Evolutionary conservation across 306 rosid species (phyloP).

Genomic region (Styphnolobium japonicum): DNA sequence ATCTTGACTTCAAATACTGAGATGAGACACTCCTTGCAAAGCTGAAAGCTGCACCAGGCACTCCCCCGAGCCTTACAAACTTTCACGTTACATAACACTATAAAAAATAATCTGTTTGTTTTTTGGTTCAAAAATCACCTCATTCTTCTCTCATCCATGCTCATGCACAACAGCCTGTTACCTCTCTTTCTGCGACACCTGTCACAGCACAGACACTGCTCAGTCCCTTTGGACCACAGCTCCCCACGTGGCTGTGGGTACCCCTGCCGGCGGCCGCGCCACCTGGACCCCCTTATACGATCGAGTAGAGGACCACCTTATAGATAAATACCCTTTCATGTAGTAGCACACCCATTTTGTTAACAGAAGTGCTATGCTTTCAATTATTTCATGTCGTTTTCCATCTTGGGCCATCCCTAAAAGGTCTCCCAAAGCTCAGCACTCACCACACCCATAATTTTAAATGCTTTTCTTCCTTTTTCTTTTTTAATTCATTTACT

Average conservation of each 20-base stretch:
- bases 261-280: constrained; percentile 49
- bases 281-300: constrained; percentile 38
- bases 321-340: constrained; percentile 8
- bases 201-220: constrained; percentile 17
- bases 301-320: constrained; percentile 54
- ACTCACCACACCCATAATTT: constrained; percentile 37
- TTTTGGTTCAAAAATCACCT: not conserved
- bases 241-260: constrained; percentile 67
- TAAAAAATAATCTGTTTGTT: too few relatives aligned
- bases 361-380: constrained; percentile 34
- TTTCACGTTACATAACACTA: not conserved
- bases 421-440: constrained; percentile 33
- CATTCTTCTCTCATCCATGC: constrained; percentile 5
- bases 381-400: constrained; percentile 69
- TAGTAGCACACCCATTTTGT: constrained; percentile 30
- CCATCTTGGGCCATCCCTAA: constrained; percentile 37
- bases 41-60: constrained; percentile 32
- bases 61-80: not conserved
- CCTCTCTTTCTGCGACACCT: constrained; percentile 38
- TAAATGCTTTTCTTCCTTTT: constrained; percentile 6
- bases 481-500: not conserved
- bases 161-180: constrained; percentile 48
- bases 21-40: constrained; percentile 25
- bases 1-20: not conserved
- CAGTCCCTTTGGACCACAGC: constrained; percentile 52